Evolutionary conservation across 129 eudicot species (phyloP).

Genomic region (Pseudognaphalium luteoalbum): DNA sequence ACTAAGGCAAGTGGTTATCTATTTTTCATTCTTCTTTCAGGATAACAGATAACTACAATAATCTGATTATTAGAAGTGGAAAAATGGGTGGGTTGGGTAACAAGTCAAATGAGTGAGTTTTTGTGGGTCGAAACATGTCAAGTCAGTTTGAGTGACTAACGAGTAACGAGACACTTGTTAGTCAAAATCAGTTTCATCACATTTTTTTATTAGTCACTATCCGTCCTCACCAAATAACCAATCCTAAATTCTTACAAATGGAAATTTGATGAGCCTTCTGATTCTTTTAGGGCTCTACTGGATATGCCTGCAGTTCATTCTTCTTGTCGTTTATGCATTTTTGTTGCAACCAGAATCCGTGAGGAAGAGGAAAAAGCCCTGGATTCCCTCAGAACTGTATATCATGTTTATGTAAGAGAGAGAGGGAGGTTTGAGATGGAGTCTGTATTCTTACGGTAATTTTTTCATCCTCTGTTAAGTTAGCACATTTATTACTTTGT

Average conservation of each 20-base stretch:
- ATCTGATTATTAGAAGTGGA: background rate
- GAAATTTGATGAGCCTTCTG: conserved; percentile 93
- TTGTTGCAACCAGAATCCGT: conserved; percentile 77
- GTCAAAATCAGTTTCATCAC: background rate
- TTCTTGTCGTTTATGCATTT: conserved; percentile 86
- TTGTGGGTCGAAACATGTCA: background rate
- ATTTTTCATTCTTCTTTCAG: background rate
- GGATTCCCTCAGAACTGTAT: conserved; percentile 42
- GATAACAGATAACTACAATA: background rate
- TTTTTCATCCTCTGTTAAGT: no score
- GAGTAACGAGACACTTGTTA: background rate
- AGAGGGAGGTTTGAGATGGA: conserved; percentile 89
- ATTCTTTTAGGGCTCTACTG: conserved; percentile 92
- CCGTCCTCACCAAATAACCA: background rate
- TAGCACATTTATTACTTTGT: no score
- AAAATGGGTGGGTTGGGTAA: background rate
- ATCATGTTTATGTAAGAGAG: conserved; percentile 81
- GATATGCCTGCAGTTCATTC: conserved; percentile 99
- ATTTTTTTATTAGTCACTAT: no score
- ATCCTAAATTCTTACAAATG: conserved; percentile 49
- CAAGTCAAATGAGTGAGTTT: background rate
- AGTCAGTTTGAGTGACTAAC: background rate
- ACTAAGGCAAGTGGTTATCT: conserved; percentile 45
- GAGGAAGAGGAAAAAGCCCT: conserved; percentile 57
- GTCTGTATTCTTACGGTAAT: conserved; percentile 53